phyloP scores from a whole-genome alignment of 106 monocot genomes.

The Platanthera zijinensis region DNA sequence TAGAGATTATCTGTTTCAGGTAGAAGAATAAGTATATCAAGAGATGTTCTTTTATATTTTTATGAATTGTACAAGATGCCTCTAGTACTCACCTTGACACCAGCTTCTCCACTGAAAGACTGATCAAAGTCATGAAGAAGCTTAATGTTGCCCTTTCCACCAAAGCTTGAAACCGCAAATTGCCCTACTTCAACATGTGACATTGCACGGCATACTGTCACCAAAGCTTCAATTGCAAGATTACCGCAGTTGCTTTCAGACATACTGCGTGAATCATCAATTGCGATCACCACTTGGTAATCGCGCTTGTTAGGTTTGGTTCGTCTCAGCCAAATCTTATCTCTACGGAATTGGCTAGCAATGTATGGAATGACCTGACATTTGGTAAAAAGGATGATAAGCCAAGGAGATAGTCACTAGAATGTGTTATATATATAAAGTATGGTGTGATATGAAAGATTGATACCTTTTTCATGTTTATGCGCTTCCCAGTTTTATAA shows the following conservation, averaged over 20 bases:
- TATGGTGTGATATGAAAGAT: background rate
- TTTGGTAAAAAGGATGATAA: background rate
- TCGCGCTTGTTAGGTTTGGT: slow-evolving; percentile 82
- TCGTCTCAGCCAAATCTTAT: slow-evolving; percentile 90
- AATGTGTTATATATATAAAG: background rate
- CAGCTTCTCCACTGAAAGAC: slow-evolving; percentile 66
- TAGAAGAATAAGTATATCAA: background rate
- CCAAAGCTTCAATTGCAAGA: slow-evolving; percentile 70
- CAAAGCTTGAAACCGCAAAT: slow-evolving; percentile 80
- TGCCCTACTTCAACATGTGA: slow-evolving; percentile 88
- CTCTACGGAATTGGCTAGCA: slow-evolving; percentile 84
- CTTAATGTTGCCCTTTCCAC: slow-evolving; percentile 61
- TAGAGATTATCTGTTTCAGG: slow-evolving; percentile 67
- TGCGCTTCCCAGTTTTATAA: slow-evolving; percentile 86
- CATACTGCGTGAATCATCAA: slow-evolving; percentile 94
- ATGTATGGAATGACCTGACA: slow-evolving; percentile 84
- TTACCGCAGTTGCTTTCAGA: slow-evolving; percentile 66
- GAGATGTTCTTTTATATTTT: no score
- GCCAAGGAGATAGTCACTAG: no score
- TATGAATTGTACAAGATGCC: no score
- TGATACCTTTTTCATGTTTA: slow-evolving; percentile 92
- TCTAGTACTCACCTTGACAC: slow-evolving; percentile 40
- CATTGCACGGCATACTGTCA: slow-evolving; percentile 85
- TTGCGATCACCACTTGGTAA: slow-evolving; percentile 84
- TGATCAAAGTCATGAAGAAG: slow-evolving; percentile 83